phyloP scores from a whole-genome alignment of 2,329 filamentous ascomycete species.

The Ascomycota sp. region DNA sequence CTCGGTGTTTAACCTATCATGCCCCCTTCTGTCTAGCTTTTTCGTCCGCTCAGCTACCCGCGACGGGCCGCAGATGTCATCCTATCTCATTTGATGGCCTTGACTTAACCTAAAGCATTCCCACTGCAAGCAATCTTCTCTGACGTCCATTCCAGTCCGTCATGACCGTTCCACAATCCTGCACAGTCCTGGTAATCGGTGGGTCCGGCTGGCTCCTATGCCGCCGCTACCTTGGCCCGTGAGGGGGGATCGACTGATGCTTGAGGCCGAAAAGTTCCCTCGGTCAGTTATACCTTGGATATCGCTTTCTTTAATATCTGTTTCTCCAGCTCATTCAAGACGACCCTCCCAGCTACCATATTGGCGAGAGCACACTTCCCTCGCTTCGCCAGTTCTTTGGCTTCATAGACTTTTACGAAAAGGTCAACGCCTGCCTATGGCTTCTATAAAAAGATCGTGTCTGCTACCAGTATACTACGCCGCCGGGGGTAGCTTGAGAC shows the following conservation, averaged over 20 bases:
- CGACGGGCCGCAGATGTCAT: no score
- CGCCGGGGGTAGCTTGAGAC: not conserved
- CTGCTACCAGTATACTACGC: not conserved
- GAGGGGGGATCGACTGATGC: conserved; percentile 4
- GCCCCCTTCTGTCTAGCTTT: no score
- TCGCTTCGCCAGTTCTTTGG: conserved; percentile 20
- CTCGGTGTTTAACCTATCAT: no score
- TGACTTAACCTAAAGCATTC: no score
- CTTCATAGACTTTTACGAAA: conserved; percentile 21
- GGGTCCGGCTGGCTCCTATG: conserved; percentile 5
- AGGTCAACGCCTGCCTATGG: conserved; percentile 18
- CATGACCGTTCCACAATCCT: not conserved
- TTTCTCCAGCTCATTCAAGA: no score
- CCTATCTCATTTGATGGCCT: no score
- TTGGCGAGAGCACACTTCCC: conserved; percentile 16
- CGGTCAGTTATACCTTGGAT: conserved; percentile 1
- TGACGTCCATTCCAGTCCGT: no score
- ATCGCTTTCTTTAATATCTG: no score
- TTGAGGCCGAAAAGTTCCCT: conserved; percentile 4
- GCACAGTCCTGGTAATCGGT: conserved; percentile 2
- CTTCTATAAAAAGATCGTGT: conserved; percentile 17
- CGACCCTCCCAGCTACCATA: conserved; percentile 10
- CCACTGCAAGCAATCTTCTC: no score
- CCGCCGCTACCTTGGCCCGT: conserved; percentile 3
- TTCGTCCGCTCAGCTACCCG: no score